Percentiles rank a stretch among this genome's conserved stretches.
Evolutionary conservation across 768 basidiomycete species (phyloP).

Genomic region (Suillus lakei): DNA sequence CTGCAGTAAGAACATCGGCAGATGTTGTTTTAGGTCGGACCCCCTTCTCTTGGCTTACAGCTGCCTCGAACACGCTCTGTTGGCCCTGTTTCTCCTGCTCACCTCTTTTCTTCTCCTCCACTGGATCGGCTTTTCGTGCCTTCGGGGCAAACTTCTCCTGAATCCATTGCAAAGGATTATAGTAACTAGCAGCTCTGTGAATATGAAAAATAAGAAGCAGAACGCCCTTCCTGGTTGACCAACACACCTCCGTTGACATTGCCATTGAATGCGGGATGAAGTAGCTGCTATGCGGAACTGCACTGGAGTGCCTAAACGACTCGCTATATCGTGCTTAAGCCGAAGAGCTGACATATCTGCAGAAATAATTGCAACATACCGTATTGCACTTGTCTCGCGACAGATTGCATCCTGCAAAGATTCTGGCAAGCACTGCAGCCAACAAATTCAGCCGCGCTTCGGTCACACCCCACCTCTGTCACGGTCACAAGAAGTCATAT

Average conservation of each 20-base stretch:
- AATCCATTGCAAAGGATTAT: slow-evolving; percentile 68
- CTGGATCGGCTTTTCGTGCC: slow-evolving; percentile 47
- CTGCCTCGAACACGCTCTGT: slow-evolving; percentile 17
- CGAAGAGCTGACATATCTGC: not conserved
- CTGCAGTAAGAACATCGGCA: slow-evolving; percentile 11
- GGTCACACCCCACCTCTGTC: slow-evolving; percentile 17
- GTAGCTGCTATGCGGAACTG: slow-evolving; percentile 18
- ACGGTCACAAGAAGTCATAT: slow-evolving; percentile 19
- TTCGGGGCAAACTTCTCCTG: slow-evolving; percentile 59
- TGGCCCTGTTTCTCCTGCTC: slow-evolving; percentile 44
- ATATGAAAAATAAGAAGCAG: slow-evolving; percentile 6
- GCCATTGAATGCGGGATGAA: slow-evolving; percentile 36
- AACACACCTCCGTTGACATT: slow-evolving; percentile 52
- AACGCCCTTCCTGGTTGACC: not conserved
- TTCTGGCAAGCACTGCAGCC: slow-evolving; percentile 10
- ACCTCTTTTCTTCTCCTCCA: slow-evolving; percentile 47
- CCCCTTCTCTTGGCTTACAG: slow-evolving; percentile 20
- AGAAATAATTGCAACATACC: slow-evolving; percentile 22
- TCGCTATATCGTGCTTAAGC: slow-evolving; percentile 16
- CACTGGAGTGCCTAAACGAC: slow-evolving; percentile 14
- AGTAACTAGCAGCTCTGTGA: slow-evolving; percentile 46
- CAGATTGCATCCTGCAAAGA: slow-evolving; percentile 30
- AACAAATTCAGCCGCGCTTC: slow-evolving; percentile 22
- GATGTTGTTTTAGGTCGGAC: not conserved
- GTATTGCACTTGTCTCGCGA: slow-evolving; percentile 28